These are phyloP conservation scores for Alnus glutinosa DNA, from an alignment of 306 rosid species.

Conservation along the genomic window DNA sequence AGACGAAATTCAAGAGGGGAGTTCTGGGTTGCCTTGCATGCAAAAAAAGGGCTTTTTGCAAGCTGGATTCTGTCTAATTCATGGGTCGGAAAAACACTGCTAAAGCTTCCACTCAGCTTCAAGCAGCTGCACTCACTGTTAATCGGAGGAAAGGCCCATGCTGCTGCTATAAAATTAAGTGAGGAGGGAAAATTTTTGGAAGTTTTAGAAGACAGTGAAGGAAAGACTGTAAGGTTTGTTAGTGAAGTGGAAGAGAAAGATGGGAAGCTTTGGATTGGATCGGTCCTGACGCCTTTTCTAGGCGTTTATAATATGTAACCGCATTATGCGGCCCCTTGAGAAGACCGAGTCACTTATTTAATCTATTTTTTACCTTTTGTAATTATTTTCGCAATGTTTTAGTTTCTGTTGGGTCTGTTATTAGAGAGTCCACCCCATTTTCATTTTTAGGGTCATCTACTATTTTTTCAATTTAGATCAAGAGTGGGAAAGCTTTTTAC, in stretches of 20 bases:
- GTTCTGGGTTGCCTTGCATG: constrained; percentile 87
- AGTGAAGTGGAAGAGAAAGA: constrained; percentile 92
- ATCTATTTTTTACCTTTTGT: no score
- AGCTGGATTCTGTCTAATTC: constrained; percentile 49
- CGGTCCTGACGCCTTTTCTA: constrained; percentile 76
- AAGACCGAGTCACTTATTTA: no score
- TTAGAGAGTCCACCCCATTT: no score
- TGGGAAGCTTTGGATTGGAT: constrained; percentile 85
- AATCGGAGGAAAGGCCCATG: constrained; percentile 70
- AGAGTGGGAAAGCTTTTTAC: no score
- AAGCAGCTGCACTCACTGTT: constrained; percentile 60
- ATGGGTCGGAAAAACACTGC: constrained; percentile 56
- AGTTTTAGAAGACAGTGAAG: constrained; percentile 77
- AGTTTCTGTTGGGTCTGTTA: no score
- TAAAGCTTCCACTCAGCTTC: constrained; percentile 55
- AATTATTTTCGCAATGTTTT: no score
- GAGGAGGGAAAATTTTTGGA: constrained; percentile 61
- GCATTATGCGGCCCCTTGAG: no score
- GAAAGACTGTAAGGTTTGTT: constrained; percentile 61
- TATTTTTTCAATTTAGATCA: no score
- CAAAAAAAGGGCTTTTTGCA: constrained; percentile 49
- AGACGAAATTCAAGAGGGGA: constrained; percentile 73
- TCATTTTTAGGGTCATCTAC: no score
- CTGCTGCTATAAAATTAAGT: constrained; percentile 62
- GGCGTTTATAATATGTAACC: constrained; percentile 43